Evolutionary conservation across 2,329 filamentous ascomycete genomes (phyloP), one percentile per base, ranked within the genome.

Genomic region (Exophiala viscosa): DNA sequence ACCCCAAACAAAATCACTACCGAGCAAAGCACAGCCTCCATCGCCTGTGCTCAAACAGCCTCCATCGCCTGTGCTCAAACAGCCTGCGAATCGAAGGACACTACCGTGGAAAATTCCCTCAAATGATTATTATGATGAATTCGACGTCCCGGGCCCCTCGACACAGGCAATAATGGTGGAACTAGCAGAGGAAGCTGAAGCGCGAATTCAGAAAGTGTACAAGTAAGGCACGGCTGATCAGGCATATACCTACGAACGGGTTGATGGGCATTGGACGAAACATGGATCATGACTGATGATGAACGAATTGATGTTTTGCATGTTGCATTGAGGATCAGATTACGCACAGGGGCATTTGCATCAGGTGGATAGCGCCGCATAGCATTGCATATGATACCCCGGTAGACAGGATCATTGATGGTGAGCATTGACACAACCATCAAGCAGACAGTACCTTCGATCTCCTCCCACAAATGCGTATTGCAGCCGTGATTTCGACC

Each of bases 141-240:
- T 55, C 15, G 45, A 40, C 34, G 49, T 15, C 2, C 52, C 48
- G 8, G 56, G 56, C 6, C 56, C 56, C 5, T 58, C 56, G 5
- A 58, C 56, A n/a, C 56, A 58, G 40, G 52, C 56, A 18, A 18
- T 55, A 14, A 55, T 52, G 42, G 15, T 58, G 18, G 56, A 55
- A 44, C 32, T 55, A n/a, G 41, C 51, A 5, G 49, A 50, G 20
- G 32, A 55, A 33, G 52, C 49, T 14, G 56, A 58, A 50, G 56
- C 56, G 15, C 23, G 43, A 9, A 50, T 31, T 23, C 3, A 28
- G 23, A 2, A 3, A 18, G 34, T 48, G 18, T 4, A 48, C 6
- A 45, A 3, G 17, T 17, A n/a, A 42, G 5, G 23, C 23, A 15
- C 9, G 28, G 8, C 15, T 17, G 13, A 11, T 15, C 8, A 17